phyloP scores from a whole-genome alignment of 805 yeast genomes.

The Phaffomyces thermotolerans region DNA sequence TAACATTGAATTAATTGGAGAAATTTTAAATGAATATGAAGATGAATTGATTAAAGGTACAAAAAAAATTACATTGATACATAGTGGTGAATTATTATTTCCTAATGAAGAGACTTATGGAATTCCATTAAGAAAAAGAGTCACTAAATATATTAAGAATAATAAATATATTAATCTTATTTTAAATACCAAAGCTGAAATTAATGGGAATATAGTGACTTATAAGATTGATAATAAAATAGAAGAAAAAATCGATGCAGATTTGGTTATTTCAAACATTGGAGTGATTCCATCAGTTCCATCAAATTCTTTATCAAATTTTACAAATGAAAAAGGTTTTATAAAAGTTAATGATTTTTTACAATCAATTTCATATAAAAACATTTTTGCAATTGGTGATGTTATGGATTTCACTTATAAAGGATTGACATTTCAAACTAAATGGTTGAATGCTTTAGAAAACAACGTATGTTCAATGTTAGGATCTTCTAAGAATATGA shows the following conservation, averaged over 20 bases:
- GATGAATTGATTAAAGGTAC: slow-evolving; percentile 9
- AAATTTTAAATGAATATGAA: slow-evolving; percentile 19
- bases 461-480: slow-evolving; percentile 11
- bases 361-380: slow-evolving; percentile 2
- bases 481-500: not conserved
- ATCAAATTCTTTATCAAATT: not conserved
- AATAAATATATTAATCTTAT: slow-evolving; percentile 8
- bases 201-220: not conserved
- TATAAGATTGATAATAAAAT: not conserved
- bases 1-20: slow-evolving; percentile 28
- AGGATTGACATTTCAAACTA: slow-evolving; percentile 10
- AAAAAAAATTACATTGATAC: slow-evolving; percentile 17
- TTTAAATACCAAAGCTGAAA: slow-evolving; percentile 5
- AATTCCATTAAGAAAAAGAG: slow-evolving; percentile 5
- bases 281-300: slow-evolving; percentile 13
- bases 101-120: slow-evolving; percentile 10
- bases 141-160: slow-evolving; percentile 7
- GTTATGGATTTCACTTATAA: slow-evolving; percentile 17
- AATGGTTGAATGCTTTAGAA: slow-evolving; percentile 10
- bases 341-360: slow-evolving; percentile 8
- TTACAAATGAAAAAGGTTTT: slow-evolving; percentile 5
- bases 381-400: slow-evolving; percentile 30
- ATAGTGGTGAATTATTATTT: slow-evolving; percentile 10
- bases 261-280: not conserved
- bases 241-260: slow-evolving; percentile 3